These are phyloP conservation scores for Hypsizygus ulmarius DNA, from an alignment of 1,284 basidiomycete species.

Conservation along the genomic window DNA sequence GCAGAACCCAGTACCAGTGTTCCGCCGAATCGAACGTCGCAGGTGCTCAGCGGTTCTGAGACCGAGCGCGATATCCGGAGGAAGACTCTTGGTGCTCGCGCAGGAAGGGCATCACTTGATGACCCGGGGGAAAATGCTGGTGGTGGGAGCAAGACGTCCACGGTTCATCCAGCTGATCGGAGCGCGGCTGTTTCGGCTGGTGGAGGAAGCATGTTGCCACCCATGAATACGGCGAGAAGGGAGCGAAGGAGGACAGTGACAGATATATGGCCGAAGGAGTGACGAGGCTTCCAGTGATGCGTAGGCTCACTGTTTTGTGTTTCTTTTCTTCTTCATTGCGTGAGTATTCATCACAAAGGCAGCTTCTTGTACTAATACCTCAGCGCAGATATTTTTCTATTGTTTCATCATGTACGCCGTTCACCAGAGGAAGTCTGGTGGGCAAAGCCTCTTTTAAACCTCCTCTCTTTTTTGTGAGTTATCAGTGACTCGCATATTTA, in stretches of 20 bases:
- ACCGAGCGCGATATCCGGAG: conserved; percentile 48
- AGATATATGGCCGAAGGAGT: conserved; percentile 40
- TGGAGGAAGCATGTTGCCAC: conserved; percentile 17
- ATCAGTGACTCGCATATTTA: conserved; percentile 15
- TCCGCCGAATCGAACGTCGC: conserved; percentile 21
- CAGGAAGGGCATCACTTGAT: conserved; percentile 45
- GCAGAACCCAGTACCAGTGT: conserved; percentile 24
- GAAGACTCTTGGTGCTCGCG: conserved; percentile 28
- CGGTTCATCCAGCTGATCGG: conserved; percentile 34
- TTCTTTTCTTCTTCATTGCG: not conserved
- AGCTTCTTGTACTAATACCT: too few species aligned
- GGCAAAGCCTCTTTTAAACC: not conserved
- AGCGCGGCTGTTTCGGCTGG: conserved; percentile 21
- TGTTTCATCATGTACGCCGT: too few species aligned
- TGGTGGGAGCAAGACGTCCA: conserved; percentile 23
- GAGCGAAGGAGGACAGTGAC: conserved; percentile 43
- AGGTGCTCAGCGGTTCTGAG: conserved; percentile 47
- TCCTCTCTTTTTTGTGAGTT: conserved; percentile 15
- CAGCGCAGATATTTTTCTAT: too few species aligned
- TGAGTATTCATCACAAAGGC: not conserved
- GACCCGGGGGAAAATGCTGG: conserved; percentile 22
- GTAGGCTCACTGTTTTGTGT: not conserved
- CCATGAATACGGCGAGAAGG: conserved; percentile 26
- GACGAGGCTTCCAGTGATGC: not conserved
- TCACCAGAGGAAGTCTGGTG: too few species aligned